phyloP scores from a whole-genome alignment of 257 asterid genomes.

The Jaltomata sinuosa region DNA sequence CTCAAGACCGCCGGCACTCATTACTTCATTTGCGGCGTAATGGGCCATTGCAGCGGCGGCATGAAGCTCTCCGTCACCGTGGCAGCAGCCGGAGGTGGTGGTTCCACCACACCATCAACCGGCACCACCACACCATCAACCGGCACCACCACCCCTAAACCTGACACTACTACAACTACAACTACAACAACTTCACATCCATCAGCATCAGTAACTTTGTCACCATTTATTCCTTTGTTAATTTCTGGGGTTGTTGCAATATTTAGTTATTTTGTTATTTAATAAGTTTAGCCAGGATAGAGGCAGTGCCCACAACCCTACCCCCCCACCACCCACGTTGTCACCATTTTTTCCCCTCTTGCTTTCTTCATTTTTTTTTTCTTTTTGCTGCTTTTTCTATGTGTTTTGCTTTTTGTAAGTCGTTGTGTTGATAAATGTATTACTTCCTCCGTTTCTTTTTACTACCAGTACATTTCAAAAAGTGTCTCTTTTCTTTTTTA shows the following conservation, averaged over 20 bases:
- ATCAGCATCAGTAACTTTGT: not conserved
- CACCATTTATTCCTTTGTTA: not conserved
- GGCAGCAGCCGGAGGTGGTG: not conserved
- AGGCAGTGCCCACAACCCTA: slow-evolving; percentile 41
- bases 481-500: no score
- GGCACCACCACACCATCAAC: slow-evolving; percentile 1
- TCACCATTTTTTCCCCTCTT: not conserved
- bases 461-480: no score
- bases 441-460: no score
- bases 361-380: not conserved
- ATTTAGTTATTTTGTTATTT: not conserved
- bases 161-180: slow-evolving; percentile 7
- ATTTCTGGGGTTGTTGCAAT: not conserved
- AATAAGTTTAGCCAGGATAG: not conserved
- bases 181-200: slow-evolving; percentile 12
- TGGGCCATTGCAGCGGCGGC: slow-evolving; percentile 65
- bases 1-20: slow-evolving; percentile 51
- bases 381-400: not conserved
- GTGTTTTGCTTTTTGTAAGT: not conserved
- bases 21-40: slow-evolving; percentile 51
- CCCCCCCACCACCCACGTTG: not conserved
- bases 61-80: slow-evolving; percentile 54
- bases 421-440: not conserved
- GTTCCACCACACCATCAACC: slow-evolving; percentile 6
- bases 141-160: not conserved